Evolutionary conservation across 2,329 filamentous ascomycete species (phyloP), one percentile per base, ranked within the genome.

Genomic region (Laburnicola sp.): DNA sequence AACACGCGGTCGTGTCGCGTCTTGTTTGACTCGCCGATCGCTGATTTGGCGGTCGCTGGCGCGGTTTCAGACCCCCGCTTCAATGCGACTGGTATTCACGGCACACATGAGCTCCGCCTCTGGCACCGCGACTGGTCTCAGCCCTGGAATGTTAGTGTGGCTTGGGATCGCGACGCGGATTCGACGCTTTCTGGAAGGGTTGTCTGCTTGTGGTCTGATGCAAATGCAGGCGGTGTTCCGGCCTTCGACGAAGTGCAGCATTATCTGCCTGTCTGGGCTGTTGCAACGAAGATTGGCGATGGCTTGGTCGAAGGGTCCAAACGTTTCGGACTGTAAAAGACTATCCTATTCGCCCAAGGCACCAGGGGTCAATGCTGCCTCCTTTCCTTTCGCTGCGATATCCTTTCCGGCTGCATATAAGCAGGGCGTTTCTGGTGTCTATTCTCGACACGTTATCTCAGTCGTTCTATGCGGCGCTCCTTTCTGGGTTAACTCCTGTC

Each of bases 191-290:
- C 69, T 57, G 89, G 91, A 1, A 80, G 76, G 30, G 84, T 92
- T 1, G 80, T 86, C 11, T 97, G 94, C 73, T 77, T 89, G 28
- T 97, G 92, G 91, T 91, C 87, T 63, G 94, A 99, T 75, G 86
- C 83, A 38, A 97, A 97, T 65, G 75, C 77, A 31, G 86, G 84
- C 3, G 79, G 80, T 1, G 91, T 97, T 41, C 92, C 93, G 0
- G 92, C 92, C 0, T 82, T 93, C 45, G 88, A 94, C 61, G 92
- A 97, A 74, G 79, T 89, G 42, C 77, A 82, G 60, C 82, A 86
- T 68, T 97, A 86, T 73, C 80, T 86, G 60, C 94, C 94, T 0
- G 76, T 79, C 3, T 99, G 94, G 94, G 84, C 85, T 5, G 86
- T 86, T 7, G 78, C 91, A 26, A 86, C 85, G 3, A 97, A 96